Conservation (phyloP, 257 asterid genomes). For the Solanum bulbocastanum region DNA sequence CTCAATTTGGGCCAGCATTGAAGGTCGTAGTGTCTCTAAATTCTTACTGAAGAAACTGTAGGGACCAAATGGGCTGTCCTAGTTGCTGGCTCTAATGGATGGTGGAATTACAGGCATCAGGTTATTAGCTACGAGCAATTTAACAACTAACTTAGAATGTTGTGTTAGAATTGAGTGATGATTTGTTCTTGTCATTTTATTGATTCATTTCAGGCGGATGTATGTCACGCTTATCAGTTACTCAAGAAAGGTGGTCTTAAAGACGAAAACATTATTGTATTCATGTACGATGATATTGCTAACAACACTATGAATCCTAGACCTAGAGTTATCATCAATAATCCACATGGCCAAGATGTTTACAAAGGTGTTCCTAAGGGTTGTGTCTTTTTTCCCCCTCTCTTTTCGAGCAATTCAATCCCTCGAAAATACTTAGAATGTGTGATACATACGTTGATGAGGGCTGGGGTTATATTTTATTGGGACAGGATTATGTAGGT, state of each 20-base stretch:
- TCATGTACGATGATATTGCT: conserved; percentile 94
- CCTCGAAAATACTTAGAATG: neutral
- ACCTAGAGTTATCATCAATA: conserved; percentile 82
- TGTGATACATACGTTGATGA: neutral
- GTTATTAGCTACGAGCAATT: conserved; percentile 1
- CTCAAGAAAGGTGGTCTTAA: conserved; percentile 77
- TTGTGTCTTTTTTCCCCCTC: neutral
- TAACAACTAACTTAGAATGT: too few species aligned
- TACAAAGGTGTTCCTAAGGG: conserved; percentile 23
- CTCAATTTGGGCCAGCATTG: neutral
- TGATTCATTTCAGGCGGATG: conserved; percentile 56
- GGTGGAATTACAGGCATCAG: conserved; percentile 98
- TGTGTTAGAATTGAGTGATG: neutral
- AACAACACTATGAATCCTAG: conserved; percentile 60
- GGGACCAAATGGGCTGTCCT: conserved; percentile 94
- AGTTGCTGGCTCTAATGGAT: conserved; percentile 87
- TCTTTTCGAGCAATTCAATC: neutral
- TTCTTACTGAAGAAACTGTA: conserved; percentile 32
- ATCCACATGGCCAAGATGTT: conserved; percentile 73
- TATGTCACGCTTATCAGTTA: conserved; percentile 88
- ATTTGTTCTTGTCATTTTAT: neutral
- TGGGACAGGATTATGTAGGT: conserved; percentile 78
- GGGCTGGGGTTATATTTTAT: neutral
- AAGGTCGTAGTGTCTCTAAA: neutral
- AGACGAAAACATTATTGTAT: conserved; percentile 79